Evolutionary conservation across 1,284 basidiomycete species (phyloP).

Genomic region (Tilletiopsis washingtonensis): DNA sequence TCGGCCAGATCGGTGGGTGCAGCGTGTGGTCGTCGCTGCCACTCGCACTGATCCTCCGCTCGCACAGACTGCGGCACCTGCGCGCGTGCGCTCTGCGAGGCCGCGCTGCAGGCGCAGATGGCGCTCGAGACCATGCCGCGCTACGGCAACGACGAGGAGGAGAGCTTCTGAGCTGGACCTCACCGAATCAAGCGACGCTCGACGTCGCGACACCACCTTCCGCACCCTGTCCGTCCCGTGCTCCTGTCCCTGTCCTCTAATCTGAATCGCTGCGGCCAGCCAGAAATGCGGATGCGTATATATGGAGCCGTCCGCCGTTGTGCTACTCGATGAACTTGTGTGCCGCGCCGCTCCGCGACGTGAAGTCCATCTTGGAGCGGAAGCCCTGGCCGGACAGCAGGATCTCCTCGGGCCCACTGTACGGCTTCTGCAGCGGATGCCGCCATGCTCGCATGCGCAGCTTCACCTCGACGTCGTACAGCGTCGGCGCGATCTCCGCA

Average conservation of each 20-base stretch:
- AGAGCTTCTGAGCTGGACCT: conserved; percentile 1
- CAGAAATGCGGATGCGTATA: no score
- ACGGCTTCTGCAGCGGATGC: neutral
- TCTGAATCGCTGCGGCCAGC: no score
- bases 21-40: neutral
- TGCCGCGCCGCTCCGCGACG: no score
- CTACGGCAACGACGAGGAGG: conserved; percentile 2
- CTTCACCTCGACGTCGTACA: neutral
- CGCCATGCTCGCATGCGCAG: neutral
- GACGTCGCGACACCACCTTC: no score
- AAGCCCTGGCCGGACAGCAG: neutral
- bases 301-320: no score
- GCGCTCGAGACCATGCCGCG: conserved; percentile 6
- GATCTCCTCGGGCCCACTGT: neutral
- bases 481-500: neutral
- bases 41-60: neutral
- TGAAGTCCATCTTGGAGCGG: neutral
- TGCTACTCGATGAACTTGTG: no score
- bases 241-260: no score
- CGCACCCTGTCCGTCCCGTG: no score
- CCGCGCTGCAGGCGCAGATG: conserved; percentile 3
- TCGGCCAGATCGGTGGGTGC: conserved; percentile 1
- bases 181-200: no score
- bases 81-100: conserved; percentile 4
- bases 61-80: conserved; percentile 6